A percentile compares a stretch with the other conserved stretches of the same genome.
phyloP scores from a whole-genome alignment of 495 filamentous ascomycete genomes.

The Penicillium nucicola region DNA sequence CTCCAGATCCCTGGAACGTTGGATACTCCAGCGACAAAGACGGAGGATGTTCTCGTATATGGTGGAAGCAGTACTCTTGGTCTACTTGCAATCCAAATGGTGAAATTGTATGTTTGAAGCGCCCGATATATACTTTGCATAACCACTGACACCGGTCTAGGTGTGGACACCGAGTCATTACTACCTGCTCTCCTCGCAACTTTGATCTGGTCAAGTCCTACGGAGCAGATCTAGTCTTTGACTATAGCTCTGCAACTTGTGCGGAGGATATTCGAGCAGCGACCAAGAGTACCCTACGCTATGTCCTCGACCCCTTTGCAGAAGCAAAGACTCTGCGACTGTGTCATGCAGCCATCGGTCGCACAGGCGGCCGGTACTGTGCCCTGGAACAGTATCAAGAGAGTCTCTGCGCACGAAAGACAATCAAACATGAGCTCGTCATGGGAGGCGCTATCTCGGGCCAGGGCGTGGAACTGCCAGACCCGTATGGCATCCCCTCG shows the following conservation, averaged over 20 bases:
- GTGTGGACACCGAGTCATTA: conserved; percentile 44
- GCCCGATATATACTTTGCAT: background rate
- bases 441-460: conserved; percentile 29
- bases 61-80: conserved; percentile 47
- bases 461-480: conserved; percentile 23
- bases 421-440: conserved; percentile 26
- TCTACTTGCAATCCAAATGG: conserved; percentile 42
- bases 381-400: conserved; percentile 34
- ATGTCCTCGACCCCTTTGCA: conserved; percentile 41
- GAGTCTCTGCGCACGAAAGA: conserved; percentile 19
- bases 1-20: conserved; percentile 25
- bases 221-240: conserved; percentile 52
- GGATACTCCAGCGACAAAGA: conserved; percentile 15
- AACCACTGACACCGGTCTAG: background rate
- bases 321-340: conserved; percentile 30
- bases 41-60: conserved; percentile 37
- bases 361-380: conserved; percentile 41
- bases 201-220: conserved; percentile 48
- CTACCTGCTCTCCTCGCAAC: conserved; percentile 56
- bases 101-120: conserved; percentile 26
- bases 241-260: conserved; percentile 47
- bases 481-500: conserved; percentile 24
- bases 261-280: conserved; percentile 38
- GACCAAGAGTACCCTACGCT: conserved; percentile 33
- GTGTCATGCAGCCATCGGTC: conserved; percentile 39